Base-by-base conservation (phyloP, 1,284 basidiomycete species). In the Sporisorium scitamineum region DNA sequence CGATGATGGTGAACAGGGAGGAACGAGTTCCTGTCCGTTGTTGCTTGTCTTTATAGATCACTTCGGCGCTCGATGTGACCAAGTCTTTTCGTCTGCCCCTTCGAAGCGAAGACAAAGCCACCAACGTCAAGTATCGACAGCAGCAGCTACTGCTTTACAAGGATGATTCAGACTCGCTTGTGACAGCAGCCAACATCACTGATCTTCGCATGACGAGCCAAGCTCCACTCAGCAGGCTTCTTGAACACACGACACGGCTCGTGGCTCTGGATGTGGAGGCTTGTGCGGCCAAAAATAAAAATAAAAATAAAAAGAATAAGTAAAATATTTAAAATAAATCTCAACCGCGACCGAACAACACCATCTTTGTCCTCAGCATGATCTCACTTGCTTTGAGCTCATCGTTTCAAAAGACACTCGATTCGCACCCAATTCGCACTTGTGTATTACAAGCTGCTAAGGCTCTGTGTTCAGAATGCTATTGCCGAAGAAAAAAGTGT, bases 191-290 rank as follows among this genome's bases (percentile, higher is more conserved):
- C 27, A 29, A 5, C 47, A 31, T 10, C 14, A 48, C 47, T 29
- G 6, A 8, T 32, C 48, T 34, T 47, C 27, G 32, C 34, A 47
- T 27, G 26, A 29, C 32, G 20, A 22, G 14, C 18, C n/a, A 55
- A 18, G 62, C 64, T 67, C n/a, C 64, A 67, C 64, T 67, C 64
- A 61, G 45, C 64, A 60, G n/a, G 2, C 18, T 26, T 24, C 18
- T 31, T n/a, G 34, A 45, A 5, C 41, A 50, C 47, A 50, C 47
- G 47, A 50, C 44, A 45, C 45, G 4, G 16, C 44, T 22, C 27
- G 29, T 27, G 16, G 22, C 22, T 24, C 42, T 42, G 41, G 45
- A 58, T 62, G 67, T 69, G 67, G 61, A 70, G 67, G 67, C 57
- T 47, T 57, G 29, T 47, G 56, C 52, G 39, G 6, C 9, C 22